Evolutionary conservation across 2,329 filamentous ascomycete genomes (phyloP), one percentile per base, ranked within the genome.

Genomic region (Aspergillus carbonarius): DNA sequence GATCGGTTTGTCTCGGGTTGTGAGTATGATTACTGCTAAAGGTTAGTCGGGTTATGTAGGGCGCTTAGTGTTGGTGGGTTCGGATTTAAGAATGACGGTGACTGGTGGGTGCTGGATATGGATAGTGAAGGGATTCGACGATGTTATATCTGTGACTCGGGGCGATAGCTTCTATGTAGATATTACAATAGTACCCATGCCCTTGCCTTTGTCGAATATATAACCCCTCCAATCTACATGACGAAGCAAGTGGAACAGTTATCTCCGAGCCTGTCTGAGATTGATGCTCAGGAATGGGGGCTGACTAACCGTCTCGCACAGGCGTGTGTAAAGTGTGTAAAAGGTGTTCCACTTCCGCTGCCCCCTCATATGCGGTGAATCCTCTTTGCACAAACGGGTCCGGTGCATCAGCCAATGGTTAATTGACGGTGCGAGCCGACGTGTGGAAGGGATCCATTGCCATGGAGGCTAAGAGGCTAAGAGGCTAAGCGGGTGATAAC

Each of bases 321-420:
- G 27, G 27, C 39, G 39, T 42, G 18, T 23, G 39, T 42, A 9
- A 32, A 8, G 8, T 9, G 6, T 7, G 27, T 9, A 7, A 8
- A 9, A 30, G 27, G 27, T 30, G 30, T 42, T 10, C 39, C 39
- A 42, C 39, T 42, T 42, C 17, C n/a, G 20, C 2, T 20, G 12
- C 18, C 39, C 34, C 37, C 9, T 13, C 27, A 42, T 39, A 35
- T 37, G 18, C 50, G 46, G 34, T 37, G 18, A 40, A 23, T 27
- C 51, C 48, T 49, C 53, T 44, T 42, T 53, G 32, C 55, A 51
- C 35, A 35, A 57, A 54, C 42, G 46, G 54, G 54, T 37, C 57
- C 37, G 30, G 37, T 34, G 55, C 49, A 49, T 57, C 25, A 44
- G 56, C 58, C 62, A 64, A 64, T 64, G 54, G 39, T 35, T 52